These are phyloP conservation scores for Globisporangium yorkense DNA, from an alignment of 352 stramenopile genomes.

Conservation along the genomic window DNA sequence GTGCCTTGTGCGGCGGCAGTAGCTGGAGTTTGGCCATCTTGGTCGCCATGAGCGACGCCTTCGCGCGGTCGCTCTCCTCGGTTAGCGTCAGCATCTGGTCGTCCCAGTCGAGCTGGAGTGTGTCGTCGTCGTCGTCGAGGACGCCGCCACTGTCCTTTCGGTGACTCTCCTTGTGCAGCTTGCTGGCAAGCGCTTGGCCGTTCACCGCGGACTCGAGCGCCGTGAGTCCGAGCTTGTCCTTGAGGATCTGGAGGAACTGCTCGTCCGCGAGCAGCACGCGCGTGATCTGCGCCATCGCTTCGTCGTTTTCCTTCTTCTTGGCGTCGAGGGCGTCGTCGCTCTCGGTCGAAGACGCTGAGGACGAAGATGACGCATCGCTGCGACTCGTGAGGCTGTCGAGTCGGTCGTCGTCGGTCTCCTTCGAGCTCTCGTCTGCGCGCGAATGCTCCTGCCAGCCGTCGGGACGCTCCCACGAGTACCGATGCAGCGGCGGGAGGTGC, in stretches of 20 bases:
- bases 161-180: constrained; percentile 2
- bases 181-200: constrained; percentile 1
- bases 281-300: constrained; percentile 25
- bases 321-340: constrained; percentile 9
- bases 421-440: constrained; percentile 1
- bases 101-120: constrained; percentile 33
- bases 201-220: constrained; percentile 7
- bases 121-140: constrained; percentile 9
- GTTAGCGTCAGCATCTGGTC: constrained; percentile 36
- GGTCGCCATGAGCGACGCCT: constrained; percentile 37
- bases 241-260: constrained; percentile 50
- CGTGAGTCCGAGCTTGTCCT: constrained; percentile 51
- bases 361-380: constrained; percentile 8
- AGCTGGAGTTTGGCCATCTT: constrained; percentile 65
- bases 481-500: constrained; percentile 26
- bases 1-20: constrained; percentile 11
- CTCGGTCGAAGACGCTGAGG: constrained; percentile 1
- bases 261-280: constrained; percentile 46
- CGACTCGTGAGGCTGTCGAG: constrained; percentile 7
- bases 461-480: constrained; percentile 49
- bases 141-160: background rate
- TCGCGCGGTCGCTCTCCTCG: constrained; percentile 45
- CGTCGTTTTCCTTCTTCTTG: constrained; percentile 22
- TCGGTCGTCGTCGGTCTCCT: constrained; percentile 13
- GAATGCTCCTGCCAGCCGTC: constrained; percentile 21